Evolutionary conservation across 306 rosid species (phyloP).

Genomic region (Cucurbita moschata): DNA sequence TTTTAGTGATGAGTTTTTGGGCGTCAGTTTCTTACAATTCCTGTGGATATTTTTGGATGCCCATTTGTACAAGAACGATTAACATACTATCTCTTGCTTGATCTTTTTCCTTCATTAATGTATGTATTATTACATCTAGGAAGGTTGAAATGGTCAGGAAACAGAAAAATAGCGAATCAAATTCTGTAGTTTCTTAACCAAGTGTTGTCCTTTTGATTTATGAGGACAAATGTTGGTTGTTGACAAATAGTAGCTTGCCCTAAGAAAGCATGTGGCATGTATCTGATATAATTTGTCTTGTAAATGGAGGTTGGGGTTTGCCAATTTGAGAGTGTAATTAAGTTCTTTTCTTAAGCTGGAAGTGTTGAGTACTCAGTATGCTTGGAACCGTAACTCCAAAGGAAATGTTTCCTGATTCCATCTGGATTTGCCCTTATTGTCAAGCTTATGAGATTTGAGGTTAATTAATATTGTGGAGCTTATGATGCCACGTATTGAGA

Average conservation of each 20-base stretch:
- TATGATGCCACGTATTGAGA: not conserved
- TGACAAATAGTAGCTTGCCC: not conserved
- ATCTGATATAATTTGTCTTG: not conserved
- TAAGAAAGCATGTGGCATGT: not conserved
- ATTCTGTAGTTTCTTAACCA: not conserved
- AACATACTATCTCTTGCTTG: not conserved
- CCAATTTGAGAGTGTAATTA: no score
- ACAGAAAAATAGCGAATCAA: not conserved
- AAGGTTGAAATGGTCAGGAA: not conserved
- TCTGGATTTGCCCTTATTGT: no score
- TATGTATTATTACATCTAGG: not conserved
- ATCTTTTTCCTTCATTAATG: not conserved
- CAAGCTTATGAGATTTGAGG: no score
- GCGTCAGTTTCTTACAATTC: not conserved
- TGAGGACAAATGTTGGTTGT: not conserved
- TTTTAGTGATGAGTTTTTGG: not conserved
- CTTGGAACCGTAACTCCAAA: no score
- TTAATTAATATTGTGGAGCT: not conserved
- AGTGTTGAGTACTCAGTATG: no score
- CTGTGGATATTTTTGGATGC: not conserved
- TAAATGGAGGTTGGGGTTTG: not conserved
- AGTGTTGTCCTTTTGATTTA: not conserved
- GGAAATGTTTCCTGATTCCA: no score
- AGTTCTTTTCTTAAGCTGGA: no score
- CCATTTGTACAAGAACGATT: not conserved